Evolutionary conservation across 192 early-diverging fungal genomes (phyloP), one percentile per base, ranked within the genome.

Genomic region (Coemansia sp.): DNA sequence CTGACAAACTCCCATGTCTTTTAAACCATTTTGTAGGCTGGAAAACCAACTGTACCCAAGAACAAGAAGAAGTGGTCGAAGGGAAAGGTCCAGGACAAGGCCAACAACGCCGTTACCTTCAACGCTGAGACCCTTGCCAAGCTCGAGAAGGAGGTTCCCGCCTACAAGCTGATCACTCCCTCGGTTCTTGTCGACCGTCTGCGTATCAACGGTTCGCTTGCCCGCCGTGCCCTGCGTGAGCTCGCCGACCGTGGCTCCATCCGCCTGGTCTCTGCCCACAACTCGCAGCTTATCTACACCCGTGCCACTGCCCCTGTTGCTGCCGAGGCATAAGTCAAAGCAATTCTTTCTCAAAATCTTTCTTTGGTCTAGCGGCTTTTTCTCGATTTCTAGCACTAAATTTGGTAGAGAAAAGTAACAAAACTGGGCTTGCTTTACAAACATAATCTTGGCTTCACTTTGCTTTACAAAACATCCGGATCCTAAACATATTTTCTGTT

Each of bases 1-100:
- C 13, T 11, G 1, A 36, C 7, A 11, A 5, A 36, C 34, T 41
- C 17, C 4, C 13, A 17, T 17, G 14, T 17, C 4, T 41, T 41
- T 4, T 36, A 11, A 36, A 4, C 13, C 17, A 1, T 9, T 41
- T 48, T 64, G 59, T 70, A 72, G 75, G 75, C 75, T 65, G 72
- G 52, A 52, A 79, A 71, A 52, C 50, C 70, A 36, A 42, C 67
- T 45, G 76, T 59, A 56, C 56, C 66, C 41, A 79, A 73, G 70
- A 68, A 64, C 54, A 83, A 83, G 81, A 83, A 95, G 96, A 99
- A 99, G 92, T 99, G 97, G 97, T 99, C 97, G 64, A 95, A 94
- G 88, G 93, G 92, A 74, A 96, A 96, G 88, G 93, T 95, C 62
- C 97, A 98, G 94, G 97, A 99, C 82, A 98, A 98, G 92, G 91